Evolutionary conservation across 2,329 filamentous ascomycete species (phyloP).

Genomic region (Phoma sp.): DNA sequence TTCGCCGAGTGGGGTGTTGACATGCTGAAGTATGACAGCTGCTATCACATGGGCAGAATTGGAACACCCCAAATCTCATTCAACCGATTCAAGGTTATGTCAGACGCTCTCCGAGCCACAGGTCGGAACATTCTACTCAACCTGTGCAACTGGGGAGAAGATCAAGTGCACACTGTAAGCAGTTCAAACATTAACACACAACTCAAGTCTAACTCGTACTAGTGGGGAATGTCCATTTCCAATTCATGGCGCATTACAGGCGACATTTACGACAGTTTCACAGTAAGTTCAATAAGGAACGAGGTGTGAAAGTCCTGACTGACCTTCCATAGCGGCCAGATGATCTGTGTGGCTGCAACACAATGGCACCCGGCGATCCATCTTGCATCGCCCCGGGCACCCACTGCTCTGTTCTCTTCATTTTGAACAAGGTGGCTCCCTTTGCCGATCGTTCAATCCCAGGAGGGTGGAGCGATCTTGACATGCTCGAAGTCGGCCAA

Average conservation of each 20-base stretch:
- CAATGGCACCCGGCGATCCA: slow-evolving; percentile 30
- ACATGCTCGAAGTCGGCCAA: slow-evolving; percentile 42
- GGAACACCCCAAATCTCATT: slow-evolving; percentile 36
- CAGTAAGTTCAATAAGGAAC: neutral
- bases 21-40: slow-evolving; percentile 49
- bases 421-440: slow-evolving; percentile 39
- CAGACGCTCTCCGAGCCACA: slow-evolving; percentile 32
- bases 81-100: slow-evolving; percentile 39
- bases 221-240: slow-evolving; percentile 46
- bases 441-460: slow-evolving; percentile 38
- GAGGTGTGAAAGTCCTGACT: neutral
- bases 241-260: slow-evolving; percentile 47
- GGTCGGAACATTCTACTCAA: slow-evolving; percentile 36
- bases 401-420: slow-evolving; percentile 39
- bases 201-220: slow-evolving; percentile 3
- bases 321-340: slow-evolving; percentile 28
- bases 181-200: neutral
- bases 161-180: slow-evolving; percentile 37
- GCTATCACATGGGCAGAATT: slow-evolving; percentile 41
- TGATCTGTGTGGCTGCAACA: slow-evolving; percentile 37
- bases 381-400: slow-evolving; percentile 38
- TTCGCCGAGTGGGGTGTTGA: slow-evolving; percentile 46
- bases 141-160: slow-evolving; percentile 49
- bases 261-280: slow-evolving; percentile 42
- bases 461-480: slow-evolving; percentile 41